A percentile compares a stretch with the other conserved stretches of the same genome.
Conservation (phyloP, 1,139 yeast genomes). For the Geotrichum klebahnii region DNA sequence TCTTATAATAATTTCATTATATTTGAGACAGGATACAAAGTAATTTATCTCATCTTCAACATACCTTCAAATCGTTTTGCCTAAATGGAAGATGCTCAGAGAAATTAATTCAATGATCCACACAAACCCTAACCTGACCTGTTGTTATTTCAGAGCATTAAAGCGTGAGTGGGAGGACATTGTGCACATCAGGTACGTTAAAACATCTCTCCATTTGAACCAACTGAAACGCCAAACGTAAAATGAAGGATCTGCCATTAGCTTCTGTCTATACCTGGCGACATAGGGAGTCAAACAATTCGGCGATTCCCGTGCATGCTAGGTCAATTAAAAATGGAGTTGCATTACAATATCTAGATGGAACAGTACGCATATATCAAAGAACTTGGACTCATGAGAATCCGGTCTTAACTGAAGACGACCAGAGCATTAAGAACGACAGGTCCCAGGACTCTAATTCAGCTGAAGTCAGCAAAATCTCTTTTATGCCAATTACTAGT, state of each 20-base stretch:
- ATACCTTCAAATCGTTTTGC: no score
- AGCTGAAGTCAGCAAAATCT: neutral
- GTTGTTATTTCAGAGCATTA: neutral
- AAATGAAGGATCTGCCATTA: conserved; percentile 10
- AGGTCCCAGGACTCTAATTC: neutral
- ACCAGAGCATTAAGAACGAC: neutral
- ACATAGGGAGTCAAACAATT: conserved; percentile 16
- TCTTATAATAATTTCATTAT: no score
- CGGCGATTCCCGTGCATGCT: conserved; percentile 17
- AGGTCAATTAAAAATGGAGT: conserved; percentile 15
- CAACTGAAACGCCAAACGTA: neutral
- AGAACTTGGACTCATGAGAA: no score
- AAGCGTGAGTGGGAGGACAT: no score
- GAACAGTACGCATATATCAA: conserved; percentile 14
- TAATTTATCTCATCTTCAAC: no score
- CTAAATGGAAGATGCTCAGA: no score
- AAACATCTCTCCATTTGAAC: conserved; percentile 8
- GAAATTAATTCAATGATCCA: no score
- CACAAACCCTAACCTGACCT: neutral
- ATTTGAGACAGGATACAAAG: no score
- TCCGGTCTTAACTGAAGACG: neutral
- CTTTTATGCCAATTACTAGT: conserved; percentile 1
- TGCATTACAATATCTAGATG: conserved; percentile 17
- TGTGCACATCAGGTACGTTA: no score
- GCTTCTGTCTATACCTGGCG: conserved; percentile 18